These are phyloP conservation scores for Acanthamoeba culbertsoni DNA, from an alignment of 208 protist genomes.

Conservation along the genomic window DNA sequence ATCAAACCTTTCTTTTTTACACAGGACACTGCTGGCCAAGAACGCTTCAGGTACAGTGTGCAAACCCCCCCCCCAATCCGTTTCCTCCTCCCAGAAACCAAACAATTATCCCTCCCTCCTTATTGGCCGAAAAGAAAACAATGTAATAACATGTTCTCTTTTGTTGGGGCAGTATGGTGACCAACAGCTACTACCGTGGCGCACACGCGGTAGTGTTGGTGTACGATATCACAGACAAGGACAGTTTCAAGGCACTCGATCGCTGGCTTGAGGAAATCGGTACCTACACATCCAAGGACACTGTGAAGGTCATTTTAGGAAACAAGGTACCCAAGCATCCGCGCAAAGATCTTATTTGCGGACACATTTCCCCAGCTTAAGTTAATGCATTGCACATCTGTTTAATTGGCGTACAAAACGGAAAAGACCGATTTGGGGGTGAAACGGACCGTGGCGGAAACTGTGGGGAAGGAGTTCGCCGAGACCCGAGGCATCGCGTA, in stretches of 20 bases:
- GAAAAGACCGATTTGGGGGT: not conserved
- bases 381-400: not conserved
- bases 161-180: not conserved
- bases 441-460: not conserved
- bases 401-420: too few relatives aligned
- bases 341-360: not conserved
- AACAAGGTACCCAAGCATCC: not conserved
- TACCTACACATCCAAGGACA: conserved; percentile 33
- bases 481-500: not conserved
- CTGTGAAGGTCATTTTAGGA: not conserved
- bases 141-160: not conserved
- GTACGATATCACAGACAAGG: not conserved
- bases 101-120: not conserved
- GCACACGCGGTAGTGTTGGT: not conserved
- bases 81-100: not conserved
- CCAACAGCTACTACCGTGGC: not conserved
- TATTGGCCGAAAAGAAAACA: not conserved
- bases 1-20: not conserved
- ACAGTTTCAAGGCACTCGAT: conserved; percentile 48
- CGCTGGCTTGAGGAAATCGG: not conserved
- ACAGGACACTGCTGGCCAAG: conserved; percentile 89
- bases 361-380: not conserved
- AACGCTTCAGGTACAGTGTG: conserved; percentile 74
- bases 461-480: not conserved
- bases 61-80: not conserved